Base-by-base conservation (phyloP, 2,329 filamentous ascomycete genomes). In the Acrocalymma vagum region DNA sequence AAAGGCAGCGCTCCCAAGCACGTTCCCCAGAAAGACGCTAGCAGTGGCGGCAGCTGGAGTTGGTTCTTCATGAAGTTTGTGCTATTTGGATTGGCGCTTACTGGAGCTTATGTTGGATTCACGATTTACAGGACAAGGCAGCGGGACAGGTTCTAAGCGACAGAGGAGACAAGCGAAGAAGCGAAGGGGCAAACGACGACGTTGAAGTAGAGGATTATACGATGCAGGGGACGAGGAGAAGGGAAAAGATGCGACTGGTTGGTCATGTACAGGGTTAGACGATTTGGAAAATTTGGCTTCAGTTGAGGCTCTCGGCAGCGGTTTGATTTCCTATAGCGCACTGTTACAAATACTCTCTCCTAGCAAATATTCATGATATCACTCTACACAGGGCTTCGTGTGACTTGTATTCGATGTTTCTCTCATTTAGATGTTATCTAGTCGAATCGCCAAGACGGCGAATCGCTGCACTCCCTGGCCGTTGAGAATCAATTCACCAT, bases 31-130 rank as follows among this genome's bases (percentile, higher is more conserved):
- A 54, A 56, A 41, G 38, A 42, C 5, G 46, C 37, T 6, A 55
- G 49, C 35, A 60, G 62, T 55, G 60, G 73, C 28, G 77, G 82
- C 14, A 78, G 83, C 62, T 88, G 84, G 84, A 72, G 73, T 6
- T 86, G 84, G 84, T 86, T 86, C 72, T 76, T 97, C 49, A 79
- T 91, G 71, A 97, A 96, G 82, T 78, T 90, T 48, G 65, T 97
- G 44, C 62, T 96, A 45, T 87, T 96, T 71, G 76, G 88, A 51
- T 68, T 85, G 20, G 81, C 84, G 11, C 58, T 86, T 29, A 88
- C 79, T 8, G 92, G 88, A 54, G 88, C 69, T 4, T 99, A 97
- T 68, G 84, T 91, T 29, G 93, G 90, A 18, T 97, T 81, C 68
- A 96, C 91, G 6, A 81, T 86, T 29, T 99, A 89, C 74, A 82